phyloP scores from a whole-genome alignment of 352 stramenopile species.

The Pythium volutum region DNA sequence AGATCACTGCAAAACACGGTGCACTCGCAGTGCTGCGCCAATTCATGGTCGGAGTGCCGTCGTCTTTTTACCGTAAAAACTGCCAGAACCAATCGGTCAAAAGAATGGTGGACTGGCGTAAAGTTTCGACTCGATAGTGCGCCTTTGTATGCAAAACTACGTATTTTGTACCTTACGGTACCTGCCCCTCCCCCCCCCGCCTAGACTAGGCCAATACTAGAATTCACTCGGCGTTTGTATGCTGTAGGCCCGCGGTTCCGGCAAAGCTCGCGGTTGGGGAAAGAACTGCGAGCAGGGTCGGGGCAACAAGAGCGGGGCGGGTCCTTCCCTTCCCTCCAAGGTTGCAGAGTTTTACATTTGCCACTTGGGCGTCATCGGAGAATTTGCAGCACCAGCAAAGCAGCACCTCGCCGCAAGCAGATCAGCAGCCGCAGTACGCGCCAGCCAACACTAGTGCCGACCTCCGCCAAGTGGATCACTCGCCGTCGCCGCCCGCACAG shows the following conservation, averaged over 20 bases:
- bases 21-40: slow-evolving; percentile 3
- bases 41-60: background rate
- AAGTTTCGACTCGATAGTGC: slow-evolving; percentile 4
- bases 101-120: background rate
- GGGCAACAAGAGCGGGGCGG: slow-evolving; percentile 8
- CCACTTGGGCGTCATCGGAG: slow-evolving; percentile 23
- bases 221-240: slow-evolving; percentile 24
- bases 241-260: background rate
- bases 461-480: too few relatives aligned
- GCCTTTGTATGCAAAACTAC: background rate
- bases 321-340: background rate
- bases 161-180: slow-evolving; percentile 27
- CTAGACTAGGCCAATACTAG: slow-evolving; percentile 5
- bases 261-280: background rate
- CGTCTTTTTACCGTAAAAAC: slow-evolving; percentile 24
- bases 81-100: slow-evolving; percentile 11
- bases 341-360: slow-evolving; percentile 31
- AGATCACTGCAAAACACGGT: slow-evolving; percentile 13
- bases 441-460: background rate
- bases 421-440: slow-evolving; percentile 10
- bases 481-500: too few relatives aligned
- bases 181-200: background rate
- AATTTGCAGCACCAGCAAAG: too few relatives aligned
- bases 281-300: slow-evolving; percentile 17
- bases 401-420: too few relatives aligned